A percentile compares a stretch with the other conserved stretches of the same genome.
Evolutionary conservation across 495 filamentous ascomycete genomes (phyloP).

Genomic region (Talaromyces nanjingensis): DNA sequence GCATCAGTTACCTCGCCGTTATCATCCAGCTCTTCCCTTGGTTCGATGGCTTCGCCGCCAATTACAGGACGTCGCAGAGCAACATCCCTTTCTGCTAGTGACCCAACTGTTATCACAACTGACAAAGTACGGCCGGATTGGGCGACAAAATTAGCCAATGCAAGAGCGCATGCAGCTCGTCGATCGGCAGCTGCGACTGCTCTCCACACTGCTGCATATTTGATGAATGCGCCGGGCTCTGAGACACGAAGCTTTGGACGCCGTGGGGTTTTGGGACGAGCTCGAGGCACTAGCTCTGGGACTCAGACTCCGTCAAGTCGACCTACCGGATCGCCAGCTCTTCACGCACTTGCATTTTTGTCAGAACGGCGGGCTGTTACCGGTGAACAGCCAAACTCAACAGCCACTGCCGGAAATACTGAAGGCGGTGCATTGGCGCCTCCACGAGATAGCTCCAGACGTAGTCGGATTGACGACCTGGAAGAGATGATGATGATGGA

Average conservation of each 20-base stretch:
- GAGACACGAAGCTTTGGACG: constrained; percentile 42
- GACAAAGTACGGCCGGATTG: constrained; percentile 91
- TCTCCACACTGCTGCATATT: constrained; percentile 87
- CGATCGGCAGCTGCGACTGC: constrained; percentile 91
- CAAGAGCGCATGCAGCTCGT: constrained; percentile 74
- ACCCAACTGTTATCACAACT: constrained; percentile 79
- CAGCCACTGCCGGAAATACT: constrained; percentile 24
- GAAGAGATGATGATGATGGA: constrained; percentile 99
- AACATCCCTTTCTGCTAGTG: constrained; percentile 74
- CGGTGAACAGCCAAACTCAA: constrained; percentile 11
- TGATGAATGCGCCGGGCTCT: constrained; percentile 63
- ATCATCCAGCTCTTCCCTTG: constrained; percentile 52
- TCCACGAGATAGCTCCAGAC: constrained; percentile 51
- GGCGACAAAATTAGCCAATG: constrained; percentile 80
- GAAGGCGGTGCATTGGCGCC: constrained; percentile 40
- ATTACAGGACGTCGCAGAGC: constrained; percentile 54
- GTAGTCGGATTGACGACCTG: constrained; percentile 71
- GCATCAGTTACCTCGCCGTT: constrained; percentile 59
- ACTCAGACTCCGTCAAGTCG: constrained; percentile 25
- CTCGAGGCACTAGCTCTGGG: constrained; percentile 20
- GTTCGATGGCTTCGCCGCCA: constrained; percentile 29
- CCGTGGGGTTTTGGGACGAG: constrained; percentile 37
- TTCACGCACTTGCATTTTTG: constrained; percentile 45
- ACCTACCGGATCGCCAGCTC: constrained; percentile 32
- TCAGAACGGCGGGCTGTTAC: constrained; percentile 34